Conservation (phyloP, 78 protist genomes). For the Cavenderia fasciculata region DNA sequence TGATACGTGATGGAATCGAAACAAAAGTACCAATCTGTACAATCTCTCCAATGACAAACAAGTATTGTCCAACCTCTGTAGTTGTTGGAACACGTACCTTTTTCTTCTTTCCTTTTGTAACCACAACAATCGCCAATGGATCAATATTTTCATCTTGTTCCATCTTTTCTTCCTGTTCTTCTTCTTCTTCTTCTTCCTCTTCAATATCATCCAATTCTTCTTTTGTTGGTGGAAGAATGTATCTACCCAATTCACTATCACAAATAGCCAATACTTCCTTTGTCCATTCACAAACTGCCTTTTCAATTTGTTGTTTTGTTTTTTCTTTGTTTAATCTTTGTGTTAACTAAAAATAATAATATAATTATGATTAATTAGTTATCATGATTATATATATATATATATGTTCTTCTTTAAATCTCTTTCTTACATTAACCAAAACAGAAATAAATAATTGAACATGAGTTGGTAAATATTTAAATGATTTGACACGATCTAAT, state of each 20-base stretch:
- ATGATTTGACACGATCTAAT: neutral
- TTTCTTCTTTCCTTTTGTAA: neutral
- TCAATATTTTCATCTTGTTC: neutral
- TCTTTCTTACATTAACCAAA: too few species aligned
- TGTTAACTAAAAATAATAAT: too few species aligned
- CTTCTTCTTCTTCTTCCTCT: too few species aligned
- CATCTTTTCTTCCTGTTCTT: too few species aligned
- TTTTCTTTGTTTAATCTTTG: neutral
- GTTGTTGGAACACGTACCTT: neutral
- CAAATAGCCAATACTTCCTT: slow-evolving; percentile 14
- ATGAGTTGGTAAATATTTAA: slow-evolving; percentile 3
- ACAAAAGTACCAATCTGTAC: slow-evolving; percentile 45
- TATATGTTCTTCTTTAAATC: too few species aligned
- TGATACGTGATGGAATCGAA: slow-evolving; percentile 16
- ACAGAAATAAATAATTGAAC: slow-evolving; percentile 8
- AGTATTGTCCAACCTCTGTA: slow-evolving; percentile 11
- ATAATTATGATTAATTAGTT: neutral
- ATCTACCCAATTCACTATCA: slow-evolving; percentile 17
- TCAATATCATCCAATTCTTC: too few species aligned
- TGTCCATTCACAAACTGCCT: slow-evolving; percentile 27
- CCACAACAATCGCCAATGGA: neutral
- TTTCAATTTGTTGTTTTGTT: neutral
- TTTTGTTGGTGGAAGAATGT: slow-evolving; percentile 40
- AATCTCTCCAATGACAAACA: slow-evolving; percentile 81
- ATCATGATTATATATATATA: neutral